Percentiles rank a stretch among this genome's conserved stretches.
Evolutionary conservation across 2,329 filamentous ascomycete genomes (phyloP).

Genomic region (Paracoccidioides lutzii): DNA sequence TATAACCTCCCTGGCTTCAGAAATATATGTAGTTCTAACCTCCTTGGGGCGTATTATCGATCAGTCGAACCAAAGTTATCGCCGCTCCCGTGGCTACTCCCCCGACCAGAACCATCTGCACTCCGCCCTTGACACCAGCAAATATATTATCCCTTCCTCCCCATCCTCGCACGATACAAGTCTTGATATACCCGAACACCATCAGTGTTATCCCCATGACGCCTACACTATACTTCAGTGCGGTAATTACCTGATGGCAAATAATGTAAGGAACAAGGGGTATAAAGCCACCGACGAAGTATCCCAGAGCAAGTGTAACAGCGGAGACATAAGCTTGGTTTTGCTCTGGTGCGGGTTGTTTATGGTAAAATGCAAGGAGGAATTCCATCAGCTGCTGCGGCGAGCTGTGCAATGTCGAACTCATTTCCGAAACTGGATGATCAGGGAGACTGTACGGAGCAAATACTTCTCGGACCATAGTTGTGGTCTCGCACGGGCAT

Average conservation of each 20-base stretch:
- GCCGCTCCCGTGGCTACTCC: conserved; percentile 53
- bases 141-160: conserved; percentile 33
- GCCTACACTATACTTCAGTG: conserved; percentile 37
- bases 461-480: conserved; percentile 32
- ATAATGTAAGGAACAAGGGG: conserved; percentile 59
- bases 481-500: conserved; percentile 24
- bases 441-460: conserved; percentile 28
- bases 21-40: not conserved
- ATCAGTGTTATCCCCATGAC: conserved; percentile 32
- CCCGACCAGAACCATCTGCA: conserved; percentile 54
- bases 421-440: conserved; percentile 24
- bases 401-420: conserved; percentile 24
- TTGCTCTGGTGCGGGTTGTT: conserved; percentile 32
- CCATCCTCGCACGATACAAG: conserved; percentile 35
- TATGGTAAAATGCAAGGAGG: conserved; percentile 37
- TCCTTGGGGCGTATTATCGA: conserved; percentile 27
- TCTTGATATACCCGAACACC: conserved; percentile 33
- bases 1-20: not conserved
- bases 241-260: conserved; percentile 32
- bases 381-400: conserved; percentile 33
- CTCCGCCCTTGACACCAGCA: conserved; percentile 45
- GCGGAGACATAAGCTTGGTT: conserved; percentile 42
- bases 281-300: conserved; percentile 58
- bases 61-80: conserved; percentile 47
- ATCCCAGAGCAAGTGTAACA: conserved; percentile 53